Base-by-base conservation (phyloP, 805 yeast genomes). In the Saccharomycopsis fermentans region DNA sequence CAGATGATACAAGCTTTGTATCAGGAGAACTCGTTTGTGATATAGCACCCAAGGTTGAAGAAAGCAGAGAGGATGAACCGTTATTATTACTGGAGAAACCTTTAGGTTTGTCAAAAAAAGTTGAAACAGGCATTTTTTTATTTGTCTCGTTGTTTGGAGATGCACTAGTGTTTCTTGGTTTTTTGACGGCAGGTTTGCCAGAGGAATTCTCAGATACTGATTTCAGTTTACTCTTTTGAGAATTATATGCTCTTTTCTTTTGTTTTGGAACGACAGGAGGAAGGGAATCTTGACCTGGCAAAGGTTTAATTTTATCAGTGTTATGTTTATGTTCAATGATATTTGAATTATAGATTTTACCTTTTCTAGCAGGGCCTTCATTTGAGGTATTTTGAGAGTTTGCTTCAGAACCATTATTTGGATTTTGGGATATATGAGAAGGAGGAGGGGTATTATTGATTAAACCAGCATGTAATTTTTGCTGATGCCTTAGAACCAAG, bases 401-500 rank as follows among this genome's bases (percentile, higher is more conserved):
- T 24, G 43, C 50, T 17, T 21, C 34, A 16, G 16, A 2, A 2
- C 27, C 80, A 65, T 81, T 81, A 65, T 79, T 80, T 55, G 70
- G 73, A 40, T 79, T 74, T 27, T 29, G 35, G 16, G 53, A 29
- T 63, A 73, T 37, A 11, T 73, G 29, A 21, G 55, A 35, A 43
- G 50, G 50, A 21, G 50, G 50, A 21, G 50, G 50, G 37, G 68
- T 71, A 43, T 58, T 59, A 78, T 84, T 64, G 69, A 74, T 54
- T 69, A 76, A 53, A 6, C 74, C 66, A 0, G 86, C 72, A 67
- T 94, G 99, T 37, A 94, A 79, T 68, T 94, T 94, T 72, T 90
- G 97, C 52, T 90, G 96, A 74, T 94, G 99, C 61, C 99, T 80
- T 57, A 94, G 77, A 32, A 94, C 90, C 68, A 87, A 76, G 69